Percentiles rank a stretch among this genome's conserved stretches.
phyloP scores from a whole-genome alignment of 768 basidiomycete genomes.

The Hygrocybe punicea region DNA sequence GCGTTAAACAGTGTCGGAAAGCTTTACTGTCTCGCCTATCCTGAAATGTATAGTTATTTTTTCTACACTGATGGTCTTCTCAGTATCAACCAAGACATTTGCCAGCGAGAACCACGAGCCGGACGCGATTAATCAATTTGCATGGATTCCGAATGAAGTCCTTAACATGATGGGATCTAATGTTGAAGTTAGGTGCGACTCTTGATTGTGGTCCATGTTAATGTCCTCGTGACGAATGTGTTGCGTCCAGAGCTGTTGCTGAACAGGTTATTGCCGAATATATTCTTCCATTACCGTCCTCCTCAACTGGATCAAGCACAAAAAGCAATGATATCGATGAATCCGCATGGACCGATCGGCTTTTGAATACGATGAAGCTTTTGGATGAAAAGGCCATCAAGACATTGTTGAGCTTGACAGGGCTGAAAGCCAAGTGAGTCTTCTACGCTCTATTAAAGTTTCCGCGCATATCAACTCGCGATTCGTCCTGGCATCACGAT shows the following conservation, averaged over 20 bases:
- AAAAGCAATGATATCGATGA: conserved; percentile 67
- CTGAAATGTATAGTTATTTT: conserved; percentile 71
- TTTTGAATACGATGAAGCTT: conserved; percentile 68
- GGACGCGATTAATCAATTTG: conserved; percentile 72
- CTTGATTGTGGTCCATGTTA: neutral
- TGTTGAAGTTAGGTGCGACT: conserved; percentile 55
- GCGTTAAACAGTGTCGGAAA: conserved; percentile 74
- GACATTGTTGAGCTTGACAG: conserved; percentile 57
- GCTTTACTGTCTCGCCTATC: conserved; percentile 76
- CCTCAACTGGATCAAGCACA: conserved; percentile 44
- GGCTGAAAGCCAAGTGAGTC: conserved; percentile 61
- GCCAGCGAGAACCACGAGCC: conserved; percentile 75
- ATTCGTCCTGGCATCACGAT: neutral
- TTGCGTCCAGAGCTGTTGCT: conserved; percentile 46
- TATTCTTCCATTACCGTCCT: conserved; percentile 73
- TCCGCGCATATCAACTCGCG: conserved; percentile 1
- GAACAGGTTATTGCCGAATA: conserved; percentile 70
- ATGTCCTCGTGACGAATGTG: neutral
- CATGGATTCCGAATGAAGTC: conserved; percentile 86
- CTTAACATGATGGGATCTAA: conserved; percentile 53
- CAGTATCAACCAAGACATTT: conserved; percentile 2
- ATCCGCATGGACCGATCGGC: conserved; percentile 76
- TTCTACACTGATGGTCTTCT: neutral
- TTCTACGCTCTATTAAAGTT: neutral
- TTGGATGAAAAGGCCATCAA: conserved; percentile 60